Percentiles rank a stretch among this genome's conserved stretches.
Conservation (phyloP, 1,284 basidiomycete species). For the Ustilago lituana region DNA sequence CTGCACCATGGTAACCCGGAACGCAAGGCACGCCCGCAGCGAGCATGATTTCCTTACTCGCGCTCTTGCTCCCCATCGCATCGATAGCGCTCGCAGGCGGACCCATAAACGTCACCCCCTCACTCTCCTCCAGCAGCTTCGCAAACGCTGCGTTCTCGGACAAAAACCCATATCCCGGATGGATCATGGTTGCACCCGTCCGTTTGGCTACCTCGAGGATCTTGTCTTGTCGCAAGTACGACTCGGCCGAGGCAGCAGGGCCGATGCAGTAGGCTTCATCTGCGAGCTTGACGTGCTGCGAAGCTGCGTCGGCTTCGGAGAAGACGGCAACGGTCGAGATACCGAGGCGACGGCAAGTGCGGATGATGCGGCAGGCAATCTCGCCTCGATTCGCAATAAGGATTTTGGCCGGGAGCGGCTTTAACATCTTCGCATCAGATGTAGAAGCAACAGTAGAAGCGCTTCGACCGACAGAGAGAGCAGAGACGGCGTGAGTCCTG, state of each 20-base stretch:
- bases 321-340: conserved; percentile 90
- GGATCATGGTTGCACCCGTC: conserved; percentile 79
- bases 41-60: conserved; percentile 84
- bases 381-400: conserved; percentile 76
- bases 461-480: background rate
- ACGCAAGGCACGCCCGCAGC: conserved; percentile 90
- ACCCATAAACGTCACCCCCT: conserved; percentile 66
- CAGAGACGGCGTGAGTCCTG: background rate
- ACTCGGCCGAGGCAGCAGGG: conserved; percentile 84
- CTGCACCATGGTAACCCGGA: conserved; percentile 84
- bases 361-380: conserved; percentile 90
- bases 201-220: conserved; percentile 82
- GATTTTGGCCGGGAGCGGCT: conserved; percentile 55
- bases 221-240: conserved; percentile 88
- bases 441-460: conserved; percentile 11
- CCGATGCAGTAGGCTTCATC: conserved; percentile 95
- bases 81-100: conserved; percentile 66
- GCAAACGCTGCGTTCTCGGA: conserved; percentile 70
- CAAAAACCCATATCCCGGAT: conserved; percentile 89
- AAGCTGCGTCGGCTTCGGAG: conserved; percentile 81
- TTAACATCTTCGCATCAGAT: background rate
- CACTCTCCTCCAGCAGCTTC: conserved; percentile 30
- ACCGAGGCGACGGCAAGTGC: conserved; percentile 85
- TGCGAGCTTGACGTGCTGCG: conserved; percentile 81
- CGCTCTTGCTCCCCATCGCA: conserved; percentile 83